phyloP scores from a whole-genome alignment of 2,329 filamentous ascomycete genomes.

The Cytospora piceicola region DNA sequence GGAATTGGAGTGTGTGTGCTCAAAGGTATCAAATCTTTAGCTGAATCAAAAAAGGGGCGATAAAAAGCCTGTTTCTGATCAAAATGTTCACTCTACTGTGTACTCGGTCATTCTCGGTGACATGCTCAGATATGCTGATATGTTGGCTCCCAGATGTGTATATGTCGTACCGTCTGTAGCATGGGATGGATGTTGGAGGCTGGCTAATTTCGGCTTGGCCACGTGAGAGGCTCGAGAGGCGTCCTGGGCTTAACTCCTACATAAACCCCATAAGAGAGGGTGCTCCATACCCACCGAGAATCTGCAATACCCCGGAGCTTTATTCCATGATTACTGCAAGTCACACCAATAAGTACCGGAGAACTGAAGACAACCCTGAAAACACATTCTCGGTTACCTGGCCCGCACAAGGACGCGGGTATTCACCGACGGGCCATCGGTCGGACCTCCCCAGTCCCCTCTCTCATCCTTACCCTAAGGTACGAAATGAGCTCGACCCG shows the following conservation, averaged over 20 bases:
- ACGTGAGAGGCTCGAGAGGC: neutral
- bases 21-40: constrained; percentile 23
- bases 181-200: no score
- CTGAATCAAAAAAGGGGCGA: constrained; percentile 22
- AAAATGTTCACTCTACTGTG: neutral
- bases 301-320: neutral
- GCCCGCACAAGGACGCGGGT: neutral
- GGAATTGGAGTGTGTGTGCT: constrained; percentile 24
- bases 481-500: constrained; percentile 9
- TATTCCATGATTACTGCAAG: neutral
- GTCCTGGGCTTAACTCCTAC: no score
- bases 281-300: neutral
- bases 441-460: neutral
- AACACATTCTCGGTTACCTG: neutral
- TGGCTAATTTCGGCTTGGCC: neutral
- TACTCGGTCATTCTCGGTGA: neutral
- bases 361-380: neutral
- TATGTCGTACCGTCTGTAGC: neutral
- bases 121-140: neutral
- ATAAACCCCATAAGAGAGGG: neutral
- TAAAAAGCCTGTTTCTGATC: constrained; percentile 19
- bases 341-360: neutral
- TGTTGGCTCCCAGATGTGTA: neutral
- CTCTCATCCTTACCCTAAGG: neutral
- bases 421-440: neutral